Conservation (phyloP, 345 rosid genomes). For the Citrus sp. region DNA sequence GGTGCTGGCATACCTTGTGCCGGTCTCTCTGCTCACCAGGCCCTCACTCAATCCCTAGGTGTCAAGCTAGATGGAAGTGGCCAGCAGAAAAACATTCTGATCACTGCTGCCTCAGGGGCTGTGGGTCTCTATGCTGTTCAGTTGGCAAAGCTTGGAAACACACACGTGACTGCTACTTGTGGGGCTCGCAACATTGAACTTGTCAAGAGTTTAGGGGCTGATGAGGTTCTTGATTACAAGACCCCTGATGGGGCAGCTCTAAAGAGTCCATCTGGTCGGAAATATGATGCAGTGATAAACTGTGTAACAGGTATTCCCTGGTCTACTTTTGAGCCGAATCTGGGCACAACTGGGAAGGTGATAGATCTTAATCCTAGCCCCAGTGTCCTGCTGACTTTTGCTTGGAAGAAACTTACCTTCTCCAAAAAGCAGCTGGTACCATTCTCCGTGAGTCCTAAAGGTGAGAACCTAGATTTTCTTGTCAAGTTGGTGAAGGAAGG, state of each 20-base stretch:
- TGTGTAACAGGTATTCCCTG: constrained; percentile 60
- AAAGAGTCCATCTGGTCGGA: constrained; percentile 65
- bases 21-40: constrained; percentile 62
- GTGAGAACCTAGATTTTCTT: constrained; percentile 47
- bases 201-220: constrained; percentile 69
- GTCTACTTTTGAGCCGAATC: constrained; percentile 62
- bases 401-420: constrained; percentile 49
- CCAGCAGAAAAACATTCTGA: constrained; percentile 46
- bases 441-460: constrained; percentile 28
- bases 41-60: constrained; percentile 52
- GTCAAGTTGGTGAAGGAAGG: constrained; percentile 54
- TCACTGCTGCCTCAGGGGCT: constrained; percentile 83
- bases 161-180: constrained; percentile 83
- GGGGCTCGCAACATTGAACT: constrained; percentile 69
- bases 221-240: constrained; percentile 79
- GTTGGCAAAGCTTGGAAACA: constrained; percentile 64
- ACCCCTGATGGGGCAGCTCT: constrained; percentile 71
- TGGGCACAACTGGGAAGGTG: constrained; percentile 59
- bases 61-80: constrained; percentile 64
- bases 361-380: constrained; percentile 51
- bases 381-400: constrained; percentile 39
- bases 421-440: constrained; percentile 72
- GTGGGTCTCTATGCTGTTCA: constrained; percentile 84
- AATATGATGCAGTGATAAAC: constrained; percentile 69
- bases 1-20: constrained; percentile 65